phyloP scores from a whole-genome alignment of 2,329 filamentous ascomycete genomes.

The Hawksworthiomyces lignivorus region DNA sequence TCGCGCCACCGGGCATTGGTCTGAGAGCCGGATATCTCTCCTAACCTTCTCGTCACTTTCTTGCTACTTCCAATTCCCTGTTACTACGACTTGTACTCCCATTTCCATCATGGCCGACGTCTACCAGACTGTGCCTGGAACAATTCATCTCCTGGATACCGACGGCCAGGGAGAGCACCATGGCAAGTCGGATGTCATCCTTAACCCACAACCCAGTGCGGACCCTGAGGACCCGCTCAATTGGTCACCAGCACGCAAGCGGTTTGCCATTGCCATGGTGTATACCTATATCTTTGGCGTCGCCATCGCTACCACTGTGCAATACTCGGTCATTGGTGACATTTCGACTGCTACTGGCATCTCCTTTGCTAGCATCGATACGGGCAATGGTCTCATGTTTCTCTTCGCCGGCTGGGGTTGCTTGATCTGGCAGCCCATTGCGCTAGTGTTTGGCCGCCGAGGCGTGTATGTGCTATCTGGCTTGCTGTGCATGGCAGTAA shows the following conservation, averaged over 20 bases:
- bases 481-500: slow-evolving; percentile 23
- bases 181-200: slow-evolving; percentile 29
- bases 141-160: too few relatives aligned
- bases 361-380: slow-evolving; percentile 35
- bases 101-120: too few relatives aligned
- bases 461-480: slow-evolving; percentile 17
- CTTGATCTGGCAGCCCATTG: slow-evolving; percentile 40
- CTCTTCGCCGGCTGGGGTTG: slow-evolving; percentile 36
- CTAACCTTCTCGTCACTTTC: too few relatives aligned
- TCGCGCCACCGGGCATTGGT: too few relatives aligned
- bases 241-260: slow-evolving; percentile 45
- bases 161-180: too few relatives aligned
- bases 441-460: slow-evolving; percentile 32
- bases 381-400: slow-evolving; percentile 40
- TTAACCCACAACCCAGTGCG: slow-evolving; percentile 30
- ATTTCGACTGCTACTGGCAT: slow-evolving; percentile 38
- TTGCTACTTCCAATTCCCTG: too few relatives aligned
- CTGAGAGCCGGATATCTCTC: too few relatives aligned
- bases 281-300: slow-evolving; percentile 40
- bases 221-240: slow-evolving; percentile 45
- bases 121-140: too few relatives aligned
- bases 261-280: slow-evolving; percentile 27
- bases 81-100: too few relatives aligned
- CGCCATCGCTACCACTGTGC: slow-evolving; percentile 37
- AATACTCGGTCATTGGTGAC: slow-evolving; percentile 42